A percentile compares a stretch with the other conserved stretches of the same genome.
phyloP scores from a whole-genome alignment of 2,329 filamentous ascomycete genomes.

The Colletotrichum limetticola region DNA sequence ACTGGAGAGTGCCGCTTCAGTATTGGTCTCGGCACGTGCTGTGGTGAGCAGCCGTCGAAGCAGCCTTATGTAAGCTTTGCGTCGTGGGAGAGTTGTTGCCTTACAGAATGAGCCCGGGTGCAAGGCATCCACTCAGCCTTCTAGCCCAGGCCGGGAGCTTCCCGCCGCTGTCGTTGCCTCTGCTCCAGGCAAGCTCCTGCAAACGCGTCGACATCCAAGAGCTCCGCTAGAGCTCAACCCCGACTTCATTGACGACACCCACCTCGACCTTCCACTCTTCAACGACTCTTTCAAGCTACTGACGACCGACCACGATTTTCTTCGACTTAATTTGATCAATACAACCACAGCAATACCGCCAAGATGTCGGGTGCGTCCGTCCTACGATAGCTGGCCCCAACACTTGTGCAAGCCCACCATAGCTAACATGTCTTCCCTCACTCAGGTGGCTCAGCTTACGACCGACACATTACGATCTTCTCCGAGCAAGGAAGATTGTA shows the following conservation, averaged over 20 bases:
- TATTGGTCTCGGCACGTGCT: neutral
- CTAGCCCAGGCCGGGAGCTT: slow-evolving; percentile 40
- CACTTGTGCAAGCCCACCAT: slow-evolving; percentile 23
- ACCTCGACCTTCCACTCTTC: slow-evolving; percentile 39
- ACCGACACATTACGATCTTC: slow-evolving; percentile 99
- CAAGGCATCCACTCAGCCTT: slow-evolving; percentile 49
- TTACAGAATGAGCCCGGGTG: slow-evolving; percentile 42
- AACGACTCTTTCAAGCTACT: slow-evolving; percentile 24
- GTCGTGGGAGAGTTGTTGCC: slow-evolving; percentile 38
- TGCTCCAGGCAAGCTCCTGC: slow-evolving; percentile 60
- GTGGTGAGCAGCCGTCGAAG: neutral
- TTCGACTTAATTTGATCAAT: slow-evolving; percentile 2
- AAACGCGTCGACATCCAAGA: slow-evolving; percentile 51
- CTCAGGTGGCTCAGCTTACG: slow-evolving; percentile 87
- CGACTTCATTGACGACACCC: slow-evolving; percentile 32
- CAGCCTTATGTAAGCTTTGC: slow-evolving; percentile 21
- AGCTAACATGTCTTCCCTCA: slow-evolving; percentile 42
- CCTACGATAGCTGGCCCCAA: slow-evolving; percentile 19
- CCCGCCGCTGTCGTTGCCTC: slow-evolving; percentile 33
- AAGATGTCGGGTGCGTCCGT: slow-evolving; percentile 64
- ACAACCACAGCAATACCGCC: slow-evolving; percentile 39
- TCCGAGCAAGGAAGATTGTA: slow-evolving; percentile 98
- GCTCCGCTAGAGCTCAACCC: slow-evolving; percentile 36
- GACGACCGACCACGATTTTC: slow-evolving; percentile 38
- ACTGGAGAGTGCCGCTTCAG: neutral